A percentile compares a stretch with the other conserved stretches of the same genome.
Evolutionary conservation across 768 basidiomycete genomes (phyloP).

Genomic region (Sistotremastrum niveocremeum): DNA sequence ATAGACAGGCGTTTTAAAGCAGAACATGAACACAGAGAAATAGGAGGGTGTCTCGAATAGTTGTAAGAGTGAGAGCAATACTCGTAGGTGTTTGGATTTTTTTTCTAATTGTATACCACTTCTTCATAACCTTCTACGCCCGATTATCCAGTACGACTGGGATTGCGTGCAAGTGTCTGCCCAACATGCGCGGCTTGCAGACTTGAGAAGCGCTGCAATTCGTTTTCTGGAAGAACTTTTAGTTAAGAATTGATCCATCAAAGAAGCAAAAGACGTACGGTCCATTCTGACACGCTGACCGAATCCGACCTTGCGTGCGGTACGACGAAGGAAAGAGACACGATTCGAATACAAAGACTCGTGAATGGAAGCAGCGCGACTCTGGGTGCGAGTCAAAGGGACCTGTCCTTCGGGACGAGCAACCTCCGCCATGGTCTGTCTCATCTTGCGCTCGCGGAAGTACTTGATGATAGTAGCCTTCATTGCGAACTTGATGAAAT

Average conservation of each 20-base stretch:
- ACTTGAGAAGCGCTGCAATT: constrained; percentile 73
- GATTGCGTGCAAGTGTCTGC: constrained; percentile 63
- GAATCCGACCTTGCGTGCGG: constrained; percentile 80
- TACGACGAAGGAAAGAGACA: constrained; percentile 84
- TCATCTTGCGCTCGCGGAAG: constrained; percentile 53
- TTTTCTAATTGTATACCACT: too few species aligned
- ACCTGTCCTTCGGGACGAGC: constrained; percentile 29
- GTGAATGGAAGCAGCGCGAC: constrained; percentile 80
- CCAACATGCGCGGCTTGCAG: constrained; percentile 78
- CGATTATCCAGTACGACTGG: constrained; percentile 36
- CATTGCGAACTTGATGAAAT: constrained; percentile 94
- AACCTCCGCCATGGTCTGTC: constrained; percentile 26
- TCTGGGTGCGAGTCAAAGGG: constrained; percentile 75
- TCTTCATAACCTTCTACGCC: too few species aligned
- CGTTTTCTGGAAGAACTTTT: constrained; percentile 31
- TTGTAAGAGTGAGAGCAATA: too few species aligned
- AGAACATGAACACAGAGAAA: too few species aligned
- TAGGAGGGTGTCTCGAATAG: too few species aligned
- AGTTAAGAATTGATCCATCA: not conserved
- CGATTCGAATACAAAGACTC: constrained; percentile 93
- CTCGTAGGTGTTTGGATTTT: too few species aligned
- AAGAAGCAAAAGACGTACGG: constrained; percentile 20
- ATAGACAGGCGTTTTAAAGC: too few species aligned
- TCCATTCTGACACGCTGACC: constrained; percentile 68
- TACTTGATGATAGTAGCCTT: constrained; percentile 82